Base-by-base conservation (phyloP, 2,329 filamentous ascomycete genomes). In the Trichoderma sp. region DNA sequence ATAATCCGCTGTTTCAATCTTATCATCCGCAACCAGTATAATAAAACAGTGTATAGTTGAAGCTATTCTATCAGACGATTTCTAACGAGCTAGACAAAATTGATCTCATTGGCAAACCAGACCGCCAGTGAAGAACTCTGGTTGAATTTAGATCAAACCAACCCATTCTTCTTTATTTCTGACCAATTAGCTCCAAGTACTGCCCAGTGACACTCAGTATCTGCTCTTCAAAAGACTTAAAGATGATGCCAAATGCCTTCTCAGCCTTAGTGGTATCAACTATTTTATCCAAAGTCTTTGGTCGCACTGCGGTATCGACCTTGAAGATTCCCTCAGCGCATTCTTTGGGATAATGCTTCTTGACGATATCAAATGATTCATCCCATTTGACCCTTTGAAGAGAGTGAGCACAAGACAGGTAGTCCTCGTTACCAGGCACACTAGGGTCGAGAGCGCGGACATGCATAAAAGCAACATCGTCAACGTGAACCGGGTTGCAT, bases 171-270 rank as follows among this genome's bases (percentile, higher is more conserved):
- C 3, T 34, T 43, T 21, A 51, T 43, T 64, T 51, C 9, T 7
- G 61, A 9, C 47, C 64, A 47, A 56, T 24, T 21, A 82, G 72
- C 62, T 78, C 77, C 8, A 82, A 71, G 71, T 80, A 82, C 68
- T 82, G 80, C 8, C 75, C 76, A 9, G 79, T 77, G 14, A 80
- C 76, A 57, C 76, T 78, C 53, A 76, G 76, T 9, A 82, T 77
- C 63, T 81, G 80, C 72, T 81, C 79, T 70, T 82, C 80, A 61
- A 78, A 81, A 1, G 74, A 73, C 26, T 74, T 72, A 47, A 81
- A 79, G 58, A 76, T 77, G 53, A 81, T 77, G 0, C 79, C 80
- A 71, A 82, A 79, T 3, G 75, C 74, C 68, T 79, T 73, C 68
- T 81, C 78, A 1, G 80, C 79, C 61, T 75, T 75, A 7, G 74